Base-by-base conservation (phyloP, 208 protist genomes). In the Leishmania tropica region DNA sequence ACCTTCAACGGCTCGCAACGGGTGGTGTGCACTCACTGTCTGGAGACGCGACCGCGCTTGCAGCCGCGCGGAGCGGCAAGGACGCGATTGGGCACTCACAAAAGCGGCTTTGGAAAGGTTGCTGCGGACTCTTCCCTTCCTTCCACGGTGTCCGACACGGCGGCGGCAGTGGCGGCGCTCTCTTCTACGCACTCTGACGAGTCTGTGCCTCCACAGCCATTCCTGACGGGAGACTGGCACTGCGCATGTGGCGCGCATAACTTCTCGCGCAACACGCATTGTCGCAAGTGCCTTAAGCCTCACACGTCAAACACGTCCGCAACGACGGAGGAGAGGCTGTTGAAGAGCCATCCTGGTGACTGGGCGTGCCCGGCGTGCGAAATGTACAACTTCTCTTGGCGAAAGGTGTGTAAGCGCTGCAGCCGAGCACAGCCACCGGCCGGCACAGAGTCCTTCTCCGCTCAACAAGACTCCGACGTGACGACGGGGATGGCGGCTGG, bases 231-330 rank as follows among this genome's bases (percentile, higher is more conserved):
- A 13, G 92, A 97, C 78, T 97, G 94, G 93, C 75, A 89, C 45
- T 97, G 94, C 81, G 80, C 60, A 1, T 97, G 94, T 71, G 92
- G 93, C 28, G 81, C 81, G 21, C 90, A 94, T 72, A 97, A 97
- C 80, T 96, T 97, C 78, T 83, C 91, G 0, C 82, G 82, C 47
- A 86, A 92, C 40, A 78, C 76, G 10, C 19, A 31, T 0, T 96
- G 92, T 70, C 45, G 91, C 3, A 78, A 76, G 6, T 96, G 92
- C 68, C n/a, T 70, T 1, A 77, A 31, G 2, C 45, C 45, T 74
- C 45, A 24, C 42, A 17, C 84, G 21, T 48, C 64, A 21, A 58
- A 75, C 0, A 62, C 73, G 17, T n/a, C 42, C 6, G 2, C 48
- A 82, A 75, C 6, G 35, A 10, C 28, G 13, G 65, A 48, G 58